Base-by-base conservation (phyloP, 352 stramenopile species). In the Phytophthora ramorum region DNA sequence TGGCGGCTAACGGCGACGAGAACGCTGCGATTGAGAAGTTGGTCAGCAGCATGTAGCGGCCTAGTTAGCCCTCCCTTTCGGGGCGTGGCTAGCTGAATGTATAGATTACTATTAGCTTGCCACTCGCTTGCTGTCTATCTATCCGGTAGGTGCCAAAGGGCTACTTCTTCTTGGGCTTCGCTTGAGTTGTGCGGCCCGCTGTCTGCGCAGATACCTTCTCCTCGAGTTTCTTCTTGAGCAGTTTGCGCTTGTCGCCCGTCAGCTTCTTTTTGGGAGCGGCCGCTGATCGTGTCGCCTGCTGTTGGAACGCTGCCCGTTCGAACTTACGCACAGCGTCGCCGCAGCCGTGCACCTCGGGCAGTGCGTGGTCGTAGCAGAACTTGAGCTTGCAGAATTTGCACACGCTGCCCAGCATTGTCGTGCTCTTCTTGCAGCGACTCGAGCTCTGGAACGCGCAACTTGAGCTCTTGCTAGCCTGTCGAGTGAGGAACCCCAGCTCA, bases 11-110 rank as follows among this genome's bases (percentile, higher is more conserved):
- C 55, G 91, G 91, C 32, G 90, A 97, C 57, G 91, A 97, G 64
- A 97, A 92, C 60, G 85, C 87, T 14, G 90, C 90, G n/a, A 87
- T 97, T 49, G 87, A 95, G 69, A 89, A 87, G 49, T 73, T 95
- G 20, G 52, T 95, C 13, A 89, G 76, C 58, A 78, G 66, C 50
- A 90, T 92, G 81, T 92, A 79, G 69, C 48, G 19, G 17, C 9
- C 20, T 41, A 45, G 7, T 51, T 26, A 45, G 22, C 19, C 9
- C 16, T 47, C 24, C 34, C 16, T 52, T 41, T 19, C 8, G 22
- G 20, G 61, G 49, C 43, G 24, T 58, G 45, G 51, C 57, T 59
- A 13, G 62, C 51, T 47, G 38, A 65, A 71, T 71, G 67, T 68
- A 71, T 57, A 69, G 58, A 64, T 60, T 51, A 58, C 38, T 55